phyloP scores from a whole-genome alignment of 805 yeast species.

The Priceomyces haplophilus region DNA sequence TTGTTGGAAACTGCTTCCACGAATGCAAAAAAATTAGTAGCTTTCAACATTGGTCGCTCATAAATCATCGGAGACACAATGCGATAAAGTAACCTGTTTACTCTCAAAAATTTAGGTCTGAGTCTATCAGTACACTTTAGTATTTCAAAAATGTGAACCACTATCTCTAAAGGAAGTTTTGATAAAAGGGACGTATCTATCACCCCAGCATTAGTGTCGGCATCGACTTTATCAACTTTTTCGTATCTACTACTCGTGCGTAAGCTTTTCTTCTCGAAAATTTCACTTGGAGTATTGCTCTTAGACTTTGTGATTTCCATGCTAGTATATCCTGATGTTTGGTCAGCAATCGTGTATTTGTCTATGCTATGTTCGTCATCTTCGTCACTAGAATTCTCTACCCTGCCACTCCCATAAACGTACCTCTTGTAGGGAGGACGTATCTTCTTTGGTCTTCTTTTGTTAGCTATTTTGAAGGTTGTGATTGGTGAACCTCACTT shows the following conservation, averaged over 20 bases:
- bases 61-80: slow-evolving; percentile 67
- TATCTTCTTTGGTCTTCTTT: slow-evolving; percentile 78
- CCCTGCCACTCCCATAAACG: slow-evolving; percentile 48
- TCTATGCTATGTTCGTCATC: slow-evolving; percentile 14
- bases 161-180: slow-evolving; percentile 35
- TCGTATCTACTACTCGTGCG: slow-evolving; percentile 11
- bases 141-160: slow-evolving; percentile 30
- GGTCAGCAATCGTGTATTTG: background rate
- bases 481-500: background rate
- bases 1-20: slow-evolving; percentile 61
- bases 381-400: slow-evolving; percentile 22
- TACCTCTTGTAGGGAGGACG: slow-evolving; percentile 79
- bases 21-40: slow-evolving; percentile 68
- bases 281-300: slow-evolving; percentile 21
- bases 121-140: slow-evolving; percentile 27
- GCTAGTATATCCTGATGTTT: background rate
- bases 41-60: slow-evolving; percentile 55
- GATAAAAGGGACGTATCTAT: slow-evolving; percentile 1
- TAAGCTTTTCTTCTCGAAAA: slow-evolving; percentile 12
- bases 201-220: slow-evolving; percentile 1
- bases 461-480: slow-evolving; percentile 66
- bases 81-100: slow-evolving; percentile 59
- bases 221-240: slow-evolving; percentile 1
- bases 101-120: slow-evolving; percentile 51
- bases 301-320: background rate